Evolutionary conservation across 2,329 filamentous ascomycete species (phyloP).

Genomic region (Tolypocladium tropicale): DNA sequence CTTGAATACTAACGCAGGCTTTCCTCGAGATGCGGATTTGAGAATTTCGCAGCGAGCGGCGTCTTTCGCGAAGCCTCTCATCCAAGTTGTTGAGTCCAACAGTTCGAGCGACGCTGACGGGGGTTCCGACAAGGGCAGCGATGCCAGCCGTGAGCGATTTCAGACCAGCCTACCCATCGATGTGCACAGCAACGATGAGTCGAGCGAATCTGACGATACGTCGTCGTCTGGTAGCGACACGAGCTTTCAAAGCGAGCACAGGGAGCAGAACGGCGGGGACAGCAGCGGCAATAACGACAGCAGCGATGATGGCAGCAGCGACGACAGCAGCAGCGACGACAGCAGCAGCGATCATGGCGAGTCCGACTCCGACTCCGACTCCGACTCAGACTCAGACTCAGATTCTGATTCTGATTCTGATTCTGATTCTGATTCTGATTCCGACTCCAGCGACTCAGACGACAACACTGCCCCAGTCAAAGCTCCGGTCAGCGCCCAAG

Average conservation of each 20-base stretch:
- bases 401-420: slow-evolving; percentile 7
- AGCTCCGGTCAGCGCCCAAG: not conserved
- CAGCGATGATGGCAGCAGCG: not conserved
- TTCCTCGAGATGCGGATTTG: not conserved
- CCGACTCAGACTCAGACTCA: slow-evolving; percentile 5
- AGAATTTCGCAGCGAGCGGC: not conserved
- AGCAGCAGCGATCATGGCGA: not conserved
- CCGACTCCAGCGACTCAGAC: slow-evolving; percentile 2
- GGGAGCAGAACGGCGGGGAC: not conserved
- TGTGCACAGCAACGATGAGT: not conserved
- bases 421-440: slow-evolving; percentile 11
- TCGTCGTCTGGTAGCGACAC: not conserved
- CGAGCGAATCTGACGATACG: not conserved
- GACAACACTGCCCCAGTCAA: not conserved
- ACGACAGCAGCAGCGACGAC: slow-evolving; percentile 1
- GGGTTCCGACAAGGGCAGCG: not conserved
- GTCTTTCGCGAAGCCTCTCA: slow-evolving; percentile 14
- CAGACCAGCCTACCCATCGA: not conserved
- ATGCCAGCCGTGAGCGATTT: not conserved
- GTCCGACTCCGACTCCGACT: slow-evolving; percentile 4
- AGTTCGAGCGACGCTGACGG: not conserved
- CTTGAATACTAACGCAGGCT: slow-evolving; percentile 1
- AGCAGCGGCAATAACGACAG: slow-evolving; percentile 6
- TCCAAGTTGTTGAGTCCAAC: slow-evolving; percentile 10
- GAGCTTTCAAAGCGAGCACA: not conserved